Evolutionary conservation across 2,329 filamentous ascomycete species (phyloP).

Genomic region (Trichoderma sp.): DNA sequence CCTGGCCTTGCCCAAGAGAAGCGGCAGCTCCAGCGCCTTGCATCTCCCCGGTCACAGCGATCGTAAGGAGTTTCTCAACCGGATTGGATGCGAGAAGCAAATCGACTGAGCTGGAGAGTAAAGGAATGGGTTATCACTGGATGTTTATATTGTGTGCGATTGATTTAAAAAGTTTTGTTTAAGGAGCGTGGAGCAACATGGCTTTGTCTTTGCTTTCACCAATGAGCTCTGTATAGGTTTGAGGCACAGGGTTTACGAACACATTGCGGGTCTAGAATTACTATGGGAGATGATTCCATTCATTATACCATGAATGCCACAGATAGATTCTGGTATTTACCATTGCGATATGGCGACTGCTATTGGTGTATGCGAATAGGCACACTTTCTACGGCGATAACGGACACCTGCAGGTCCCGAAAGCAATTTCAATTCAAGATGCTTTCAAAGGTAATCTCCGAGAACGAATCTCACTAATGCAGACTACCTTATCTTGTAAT

Average conservation of each 20-base stretch:
- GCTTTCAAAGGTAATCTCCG: not conserved
- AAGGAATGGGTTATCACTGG: not conserved
- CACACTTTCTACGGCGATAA: not conserved
- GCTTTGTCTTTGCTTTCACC: not conserved
- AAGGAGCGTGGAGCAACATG: not conserved
- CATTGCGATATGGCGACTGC: not conserved
- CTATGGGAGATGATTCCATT: not conserved
- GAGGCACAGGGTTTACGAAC: not conserved
- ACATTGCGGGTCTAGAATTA: not conserved
- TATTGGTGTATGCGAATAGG: not conserved
- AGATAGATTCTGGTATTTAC: not conserved
- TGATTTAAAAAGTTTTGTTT: not conserved
- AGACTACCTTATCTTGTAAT: not conserved
- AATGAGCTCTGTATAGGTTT: not conserved
- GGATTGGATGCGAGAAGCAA: constrained; percentile 81
- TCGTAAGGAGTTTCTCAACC: constrained; percentile 75
- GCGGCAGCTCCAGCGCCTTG: constrained; percentile 52
- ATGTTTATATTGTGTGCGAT: not conserved
- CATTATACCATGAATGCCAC: not conserved
- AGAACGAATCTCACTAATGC: not conserved
- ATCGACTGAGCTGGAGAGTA: not conserved
- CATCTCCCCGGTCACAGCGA: constrained; percentile 72
- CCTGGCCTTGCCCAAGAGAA: constrained; percentile 49
- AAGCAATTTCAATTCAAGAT: not conserved
- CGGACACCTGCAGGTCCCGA: not conserved